A percentile compares a stretch with the other conserved stretches of the same genome.
phyloP scores from a whole-genome alignment of 2,329 filamentous ascomycete species.

The Remersonia thermophila region DNA sequence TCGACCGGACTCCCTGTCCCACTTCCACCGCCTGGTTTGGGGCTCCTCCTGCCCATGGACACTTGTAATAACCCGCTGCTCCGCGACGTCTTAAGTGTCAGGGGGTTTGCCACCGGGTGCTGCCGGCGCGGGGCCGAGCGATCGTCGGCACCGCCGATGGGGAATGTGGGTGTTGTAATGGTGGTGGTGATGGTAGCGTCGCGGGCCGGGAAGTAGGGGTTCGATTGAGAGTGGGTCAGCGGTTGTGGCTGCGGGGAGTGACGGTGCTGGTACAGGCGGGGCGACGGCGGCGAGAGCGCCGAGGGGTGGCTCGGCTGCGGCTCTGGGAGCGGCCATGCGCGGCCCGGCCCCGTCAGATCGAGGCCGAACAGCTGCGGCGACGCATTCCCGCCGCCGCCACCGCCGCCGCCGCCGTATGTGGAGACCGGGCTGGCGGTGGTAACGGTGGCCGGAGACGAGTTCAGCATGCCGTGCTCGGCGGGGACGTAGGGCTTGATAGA shows the following conservation, averaged over 20 bases:
- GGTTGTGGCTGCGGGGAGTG: too few relatives aligned
- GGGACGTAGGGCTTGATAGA: constrained; percentile 19
- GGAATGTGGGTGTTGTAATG: too few relatives aligned
- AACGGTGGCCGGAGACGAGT: constrained; percentile 2
- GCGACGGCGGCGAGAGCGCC: too few relatives aligned
- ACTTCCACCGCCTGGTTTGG: constrained; percentile 8
- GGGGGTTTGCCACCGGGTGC: constrained; percentile 6
- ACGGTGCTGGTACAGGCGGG: neutral
- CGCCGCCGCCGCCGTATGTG: neutral
- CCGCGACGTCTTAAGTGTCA: constrained; percentile 10
- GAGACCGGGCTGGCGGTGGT: constrained; percentile 11
- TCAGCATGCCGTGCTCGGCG: constrained; percentile 18
- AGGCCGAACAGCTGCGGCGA: neutral
- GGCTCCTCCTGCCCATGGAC: constrained; percentile 5
- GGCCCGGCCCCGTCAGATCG: neutral
- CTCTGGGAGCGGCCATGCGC: too few relatives aligned
- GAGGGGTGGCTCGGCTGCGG: too few relatives aligned
- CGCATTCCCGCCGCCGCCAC: too few relatives aligned
- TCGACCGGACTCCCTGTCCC: constrained; percentile 24
- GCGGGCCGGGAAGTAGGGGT: too few relatives aligned
- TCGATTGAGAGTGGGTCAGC: neutral
- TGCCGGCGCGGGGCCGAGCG: neutral
- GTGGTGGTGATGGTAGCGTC: too few relatives aligned
- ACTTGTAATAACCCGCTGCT: constrained; percentile 1
- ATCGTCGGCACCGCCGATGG: neutral